A percentile compares a stretch with the other conserved stretches of the same genome.
Conservation (phyloP, 2,329 filamentous ascomycete species). For the Pleurostoma richardsiae region DNA sequence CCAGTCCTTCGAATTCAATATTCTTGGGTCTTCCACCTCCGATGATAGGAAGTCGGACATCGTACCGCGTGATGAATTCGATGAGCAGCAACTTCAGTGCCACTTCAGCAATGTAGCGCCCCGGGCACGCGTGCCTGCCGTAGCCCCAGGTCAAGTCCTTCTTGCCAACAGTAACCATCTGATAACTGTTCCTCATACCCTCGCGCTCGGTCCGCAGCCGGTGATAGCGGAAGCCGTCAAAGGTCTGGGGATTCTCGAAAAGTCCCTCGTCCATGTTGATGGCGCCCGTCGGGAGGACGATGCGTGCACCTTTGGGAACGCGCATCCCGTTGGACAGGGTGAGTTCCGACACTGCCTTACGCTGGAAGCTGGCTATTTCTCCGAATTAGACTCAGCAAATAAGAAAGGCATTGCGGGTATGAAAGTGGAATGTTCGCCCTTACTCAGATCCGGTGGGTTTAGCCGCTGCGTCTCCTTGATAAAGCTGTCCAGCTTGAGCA, state of each 20-base stretch:
- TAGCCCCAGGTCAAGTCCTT: constrained; percentile 6
- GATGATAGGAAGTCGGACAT: too few relatives aligned
- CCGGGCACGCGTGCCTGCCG: constrained; percentile 10
- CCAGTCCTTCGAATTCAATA: too few relatives aligned
- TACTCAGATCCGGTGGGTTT: background rate
- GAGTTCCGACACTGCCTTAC: background rate
- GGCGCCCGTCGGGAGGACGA: constrained; percentile 1
- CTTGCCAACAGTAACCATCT: constrained; percentile 1
- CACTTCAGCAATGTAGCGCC: constrained; percentile 8
- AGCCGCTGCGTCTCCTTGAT: constrained; percentile 1
- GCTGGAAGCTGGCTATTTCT: background rate
- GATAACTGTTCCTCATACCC: background rate
- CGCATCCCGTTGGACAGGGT: background rate
- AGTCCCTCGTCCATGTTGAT: constrained; percentile 1
- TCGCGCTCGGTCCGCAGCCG: background rate
- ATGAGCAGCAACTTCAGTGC: constrained; percentile 4
- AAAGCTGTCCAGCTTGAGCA: constrained; percentile 2
- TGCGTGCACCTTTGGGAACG: constrained; percentile 1
- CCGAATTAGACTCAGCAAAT: too few relatives aligned
- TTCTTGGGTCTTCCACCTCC: too few relatives aligned
- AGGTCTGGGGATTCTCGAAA: background rate
- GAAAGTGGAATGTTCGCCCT: too few relatives aligned
- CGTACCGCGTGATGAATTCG: background rate
- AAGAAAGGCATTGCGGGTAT: too few relatives aligned
- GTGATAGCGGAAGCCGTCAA: constrained; percentile 1